Conservation (phyloP, 495 filamentous ascomycete genomes). For the Platismatia glauca region DNA sequence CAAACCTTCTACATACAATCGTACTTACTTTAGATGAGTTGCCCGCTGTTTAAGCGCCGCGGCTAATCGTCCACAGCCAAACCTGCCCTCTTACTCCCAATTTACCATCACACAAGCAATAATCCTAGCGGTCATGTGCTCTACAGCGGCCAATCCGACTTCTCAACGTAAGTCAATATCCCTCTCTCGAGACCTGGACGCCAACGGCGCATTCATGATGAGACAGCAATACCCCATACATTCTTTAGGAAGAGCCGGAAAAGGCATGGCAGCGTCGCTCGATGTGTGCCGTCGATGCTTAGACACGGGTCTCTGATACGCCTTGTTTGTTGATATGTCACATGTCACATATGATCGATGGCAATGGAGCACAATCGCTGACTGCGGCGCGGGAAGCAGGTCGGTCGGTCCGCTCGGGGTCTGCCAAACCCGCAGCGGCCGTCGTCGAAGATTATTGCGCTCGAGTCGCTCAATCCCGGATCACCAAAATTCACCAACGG, state of each 20-base stretch:
- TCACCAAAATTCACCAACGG: too few relatives aligned
- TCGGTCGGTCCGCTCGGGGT: not conserved
- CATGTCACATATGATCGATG: not conserved
- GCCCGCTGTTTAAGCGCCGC: not conserved
- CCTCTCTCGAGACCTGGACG: not conserved
- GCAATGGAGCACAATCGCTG: not conserved
- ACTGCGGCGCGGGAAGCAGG: not conserved
- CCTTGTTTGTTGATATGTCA: not conserved
- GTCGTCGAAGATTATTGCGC: too few relatives aligned
- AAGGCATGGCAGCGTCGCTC: conserved; percentile 22
- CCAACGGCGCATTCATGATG: conserved; percentile 16
- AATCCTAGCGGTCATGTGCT: too few relatives aligned
- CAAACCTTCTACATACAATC: too few relatives aligned
- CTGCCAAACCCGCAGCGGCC: not conserved
- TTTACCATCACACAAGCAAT: not conserved
- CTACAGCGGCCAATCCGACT: not conserved
- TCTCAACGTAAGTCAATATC: not conserved
- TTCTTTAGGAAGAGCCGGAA: conserved; percentile 28
- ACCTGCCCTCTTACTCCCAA: not conserved
- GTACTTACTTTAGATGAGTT: too few relatives aligned
- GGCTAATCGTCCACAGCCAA: not conserved
- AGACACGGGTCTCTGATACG: conserved; percentile 23
- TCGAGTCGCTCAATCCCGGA: too few relatives aligned
- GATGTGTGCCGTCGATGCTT: conserved; percentile 26
- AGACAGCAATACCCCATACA: conserved; percentile 19